Percentiles rank a stretch among this genome's conserved stretches.
Evolutionary conservation across 352 stramenopile genomes (phyloP).

Genomic region (Pythium oligandrum): DNA sequence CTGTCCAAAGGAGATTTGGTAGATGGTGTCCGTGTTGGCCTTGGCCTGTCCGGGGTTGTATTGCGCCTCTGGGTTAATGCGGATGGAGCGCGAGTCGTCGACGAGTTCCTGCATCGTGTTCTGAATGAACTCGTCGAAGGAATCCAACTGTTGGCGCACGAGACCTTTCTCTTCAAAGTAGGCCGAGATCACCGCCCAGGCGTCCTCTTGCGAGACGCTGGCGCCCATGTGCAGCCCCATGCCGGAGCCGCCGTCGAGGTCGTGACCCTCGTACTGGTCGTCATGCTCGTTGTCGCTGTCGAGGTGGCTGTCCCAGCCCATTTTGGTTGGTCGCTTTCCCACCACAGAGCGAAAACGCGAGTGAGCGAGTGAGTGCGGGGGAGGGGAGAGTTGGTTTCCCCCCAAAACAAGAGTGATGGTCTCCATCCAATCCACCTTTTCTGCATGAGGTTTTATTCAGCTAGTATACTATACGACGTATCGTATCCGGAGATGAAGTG

Average conservation of each 20-base stretch:
- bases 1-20: conserved; percentile 97
- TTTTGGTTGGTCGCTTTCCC: conserved; percentile 18
- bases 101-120: conserved; percentile 99
- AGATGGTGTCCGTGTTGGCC: conserved; percentile 87
- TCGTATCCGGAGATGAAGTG: background rate
- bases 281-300: conserved; percentile 57
- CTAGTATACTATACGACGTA: background rate
- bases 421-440: too few species aligned
- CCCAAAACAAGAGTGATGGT: conserved; percentile 3
- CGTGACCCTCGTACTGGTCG: conserved; percentile 9
- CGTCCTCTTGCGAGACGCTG: conserved; percentile 97
- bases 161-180: conserved; percentile 99
- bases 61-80: conserved; percentile 95
- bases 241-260: conserved; percentile 11
- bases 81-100: conserved; percentile 95
- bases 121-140: conserved; percentile 99
- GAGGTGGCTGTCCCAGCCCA: conserved; percentile 70
- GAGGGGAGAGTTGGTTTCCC: background rate
- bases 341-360: conserved; percentile 29
- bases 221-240: conserved; percentile 54
- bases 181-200: conserved; percentile 97
- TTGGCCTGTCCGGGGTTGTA: conserved; percentile 94
- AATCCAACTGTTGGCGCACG: conserved; percentile 99
- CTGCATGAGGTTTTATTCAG: background rate
- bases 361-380: conserved; percentile 10